phyloP scores from a whole-genome alignment of 2,329 filamentous ascomycete genomes.

The Ophiostoma ips region DNA sequence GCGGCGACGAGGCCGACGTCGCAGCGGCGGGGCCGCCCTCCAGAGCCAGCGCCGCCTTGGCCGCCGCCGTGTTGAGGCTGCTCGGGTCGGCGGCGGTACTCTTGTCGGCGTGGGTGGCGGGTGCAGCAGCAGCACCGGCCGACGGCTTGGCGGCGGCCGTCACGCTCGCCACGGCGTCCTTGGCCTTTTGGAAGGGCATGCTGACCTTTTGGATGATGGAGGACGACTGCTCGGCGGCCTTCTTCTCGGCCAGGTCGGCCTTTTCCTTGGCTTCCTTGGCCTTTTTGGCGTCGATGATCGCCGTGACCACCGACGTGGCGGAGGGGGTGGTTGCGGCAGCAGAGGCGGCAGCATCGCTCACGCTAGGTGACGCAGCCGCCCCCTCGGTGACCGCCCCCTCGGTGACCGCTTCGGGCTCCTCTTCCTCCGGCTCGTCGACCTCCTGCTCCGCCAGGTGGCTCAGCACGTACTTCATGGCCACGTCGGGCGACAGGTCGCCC shows the following conservation, averaged over 20 bases:
- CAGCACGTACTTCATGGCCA: constrained; percentile 83
- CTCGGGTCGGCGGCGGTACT: neutral
- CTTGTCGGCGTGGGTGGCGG: neutral
- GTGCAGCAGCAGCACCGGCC: neutral
- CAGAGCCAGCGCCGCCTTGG: constrained; percentile 4
- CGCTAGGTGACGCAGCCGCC: no score
- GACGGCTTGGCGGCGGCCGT: neutral
- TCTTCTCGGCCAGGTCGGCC: neutral
- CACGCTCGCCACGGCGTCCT: neutral
- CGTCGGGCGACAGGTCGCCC: constrained; percentile 71
- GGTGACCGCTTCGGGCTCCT: constrained; percentile 17
- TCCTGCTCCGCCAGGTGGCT: constrained; percentile 52
- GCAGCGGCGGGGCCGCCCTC: neutral
- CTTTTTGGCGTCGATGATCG: constrained; percentile 3
- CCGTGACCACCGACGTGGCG: neutral
- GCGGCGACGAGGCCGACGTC: neutral
- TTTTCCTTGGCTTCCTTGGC: constrained; percentile 1
- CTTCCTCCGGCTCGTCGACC: constrained; percentile 20
- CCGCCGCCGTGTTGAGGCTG: constrained; percentile 5
- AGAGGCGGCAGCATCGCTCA: neutral
- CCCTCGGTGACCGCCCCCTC: constrained; percentile 10
- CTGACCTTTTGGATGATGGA: constrained; percentile 6
- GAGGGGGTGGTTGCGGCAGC: neutral
- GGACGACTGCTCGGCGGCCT: neutral
- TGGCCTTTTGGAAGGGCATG: constrained; percentile 6